Evolutionary conservation across 257 asterid genomes (phyloP).

Genomic region (Rhazya stricta): DNA sequence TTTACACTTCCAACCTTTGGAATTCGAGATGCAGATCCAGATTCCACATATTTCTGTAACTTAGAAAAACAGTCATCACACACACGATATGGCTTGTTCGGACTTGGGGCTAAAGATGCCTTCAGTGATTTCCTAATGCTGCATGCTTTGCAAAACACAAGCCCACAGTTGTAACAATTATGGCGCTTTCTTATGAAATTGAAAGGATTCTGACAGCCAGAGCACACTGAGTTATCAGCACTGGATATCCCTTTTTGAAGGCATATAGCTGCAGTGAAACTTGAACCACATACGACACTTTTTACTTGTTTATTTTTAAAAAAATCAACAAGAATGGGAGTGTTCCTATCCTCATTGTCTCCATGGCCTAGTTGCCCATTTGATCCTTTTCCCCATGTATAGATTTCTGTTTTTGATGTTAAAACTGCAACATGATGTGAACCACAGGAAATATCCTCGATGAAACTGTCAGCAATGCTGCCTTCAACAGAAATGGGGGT

Average conservation of each 20-base stretch:
- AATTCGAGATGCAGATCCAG: conserved; percentile 29
- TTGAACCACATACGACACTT: conserved; percentile 69
- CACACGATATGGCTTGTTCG: conserved; percentile 80
- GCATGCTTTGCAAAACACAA: conserved; percentile 72
- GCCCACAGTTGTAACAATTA: conserved; percentile 95
- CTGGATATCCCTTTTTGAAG: conserved; percentile 68
- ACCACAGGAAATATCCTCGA: conserved; percentile 77
- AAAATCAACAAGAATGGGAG: conserved; percentile 55
- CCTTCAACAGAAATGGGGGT: conserved; percentile 49
- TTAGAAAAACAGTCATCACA: conserved; percentile 80
- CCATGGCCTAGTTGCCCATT: conserved; percentile 90
- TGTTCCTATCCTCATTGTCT: conserved; percentile 42
- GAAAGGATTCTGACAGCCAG: conserved; percentile 64
- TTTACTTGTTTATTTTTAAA: conserved; percentile 73
- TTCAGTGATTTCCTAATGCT: conserved; percentile 56
- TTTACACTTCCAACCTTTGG: conserved; percentile 39
- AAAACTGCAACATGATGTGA: conserved; percentile 64
- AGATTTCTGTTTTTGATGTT: conserved; percentile 72
- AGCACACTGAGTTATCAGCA: conserved; percentile 64
- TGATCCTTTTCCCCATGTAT: conserved; percentile 83
- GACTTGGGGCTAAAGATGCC: conserved; percentile 79
- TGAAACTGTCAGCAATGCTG: conserved; percentile 38
- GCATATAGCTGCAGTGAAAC: conserved; percentile 69
- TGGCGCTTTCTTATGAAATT: conserved; percentile 78
- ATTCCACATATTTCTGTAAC: conserved; percentile 46